Conservation (phyloP, 345 rosid genomes). For the Gossypium sturtianum region DNA sequence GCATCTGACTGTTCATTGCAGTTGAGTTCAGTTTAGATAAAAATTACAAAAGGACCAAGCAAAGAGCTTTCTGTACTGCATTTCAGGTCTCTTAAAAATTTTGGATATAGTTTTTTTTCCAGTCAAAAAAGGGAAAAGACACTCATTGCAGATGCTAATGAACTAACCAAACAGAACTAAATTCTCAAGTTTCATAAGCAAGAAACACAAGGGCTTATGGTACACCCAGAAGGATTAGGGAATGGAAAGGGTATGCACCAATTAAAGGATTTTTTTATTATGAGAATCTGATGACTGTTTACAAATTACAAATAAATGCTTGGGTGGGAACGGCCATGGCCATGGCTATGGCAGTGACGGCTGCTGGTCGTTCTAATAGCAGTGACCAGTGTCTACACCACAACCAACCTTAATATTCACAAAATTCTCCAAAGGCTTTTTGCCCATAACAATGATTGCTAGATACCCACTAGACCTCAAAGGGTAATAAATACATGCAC, state of each 20-base stretch:
- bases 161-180: too few species aligned
- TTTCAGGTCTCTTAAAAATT: too few species aligned
- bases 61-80: too few species aligned
- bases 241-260: background rate
- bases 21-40: background rate
- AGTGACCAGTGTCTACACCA: background rate
- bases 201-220: too few species aligned
- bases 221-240: too few species aligned
- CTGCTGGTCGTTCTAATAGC: background rate
- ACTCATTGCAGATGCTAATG: too few species aligned
- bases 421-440: slow-evolving; percentile 32
- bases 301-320: background rate
- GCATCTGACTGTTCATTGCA: background rate
- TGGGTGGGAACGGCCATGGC: background rate
- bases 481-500: slow-evolving; percentile 42
- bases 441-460: slow-evolving; percentile 43
- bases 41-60: background rate
- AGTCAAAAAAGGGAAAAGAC: background rate
- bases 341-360: background rate
- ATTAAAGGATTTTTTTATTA: slow-evolving; percentile 1
- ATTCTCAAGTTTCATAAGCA: too few species aligned
- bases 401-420: background rate
- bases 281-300: background rate
- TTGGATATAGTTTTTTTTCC: background rate
- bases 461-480: slow-evolving; percentile 25